Conservation (phyloP, 768 basidiomycete genomes). For the Tulasnella sp. region DNA sequence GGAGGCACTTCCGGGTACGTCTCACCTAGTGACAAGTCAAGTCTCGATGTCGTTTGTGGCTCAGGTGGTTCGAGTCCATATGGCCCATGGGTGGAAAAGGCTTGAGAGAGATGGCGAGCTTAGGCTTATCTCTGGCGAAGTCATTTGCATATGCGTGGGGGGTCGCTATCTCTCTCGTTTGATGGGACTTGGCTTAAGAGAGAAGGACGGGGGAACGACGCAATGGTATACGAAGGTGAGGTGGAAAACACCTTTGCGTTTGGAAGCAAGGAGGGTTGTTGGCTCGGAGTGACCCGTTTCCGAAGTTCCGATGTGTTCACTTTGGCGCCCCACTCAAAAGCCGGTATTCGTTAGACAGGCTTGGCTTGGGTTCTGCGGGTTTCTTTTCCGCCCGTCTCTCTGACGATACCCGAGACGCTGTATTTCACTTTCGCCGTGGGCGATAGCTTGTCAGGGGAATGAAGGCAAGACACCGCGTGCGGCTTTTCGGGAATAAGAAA, state of each 20-base stretch:
- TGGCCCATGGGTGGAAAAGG: too few relatives aligned
- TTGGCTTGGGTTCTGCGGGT: neutral
- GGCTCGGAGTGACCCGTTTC: neutral
- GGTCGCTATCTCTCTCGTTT: neutral
- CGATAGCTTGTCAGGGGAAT: neutral
- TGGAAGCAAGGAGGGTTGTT: neutral
- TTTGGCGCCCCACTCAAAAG: too few relatives aligned
- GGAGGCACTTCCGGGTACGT: neutral
- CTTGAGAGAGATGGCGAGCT: neutral
- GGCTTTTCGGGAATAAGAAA: neutral
- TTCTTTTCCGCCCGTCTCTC: neutral
- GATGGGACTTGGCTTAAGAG: neutral
- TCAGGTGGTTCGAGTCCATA: too few relatives aligned
- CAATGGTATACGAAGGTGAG: neutral
- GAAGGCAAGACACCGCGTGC: neutral
- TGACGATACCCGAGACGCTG: neutral
- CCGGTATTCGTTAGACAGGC: neutral
- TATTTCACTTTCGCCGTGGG: neutral
- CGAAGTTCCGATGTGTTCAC: too few relatives aligned
- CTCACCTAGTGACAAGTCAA: neutral
- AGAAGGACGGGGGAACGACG: neutral
- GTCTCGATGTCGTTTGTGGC: neutral
- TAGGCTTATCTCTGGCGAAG: neutral
- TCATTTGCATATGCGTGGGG: neutral
- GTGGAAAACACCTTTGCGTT: neutral